These are phyloP conservation scores for Pseudohalonectria lignicola DNA, from an alignment of 2,329 filamentous ascomycete species.

Conservation along the genomic window DNA sequence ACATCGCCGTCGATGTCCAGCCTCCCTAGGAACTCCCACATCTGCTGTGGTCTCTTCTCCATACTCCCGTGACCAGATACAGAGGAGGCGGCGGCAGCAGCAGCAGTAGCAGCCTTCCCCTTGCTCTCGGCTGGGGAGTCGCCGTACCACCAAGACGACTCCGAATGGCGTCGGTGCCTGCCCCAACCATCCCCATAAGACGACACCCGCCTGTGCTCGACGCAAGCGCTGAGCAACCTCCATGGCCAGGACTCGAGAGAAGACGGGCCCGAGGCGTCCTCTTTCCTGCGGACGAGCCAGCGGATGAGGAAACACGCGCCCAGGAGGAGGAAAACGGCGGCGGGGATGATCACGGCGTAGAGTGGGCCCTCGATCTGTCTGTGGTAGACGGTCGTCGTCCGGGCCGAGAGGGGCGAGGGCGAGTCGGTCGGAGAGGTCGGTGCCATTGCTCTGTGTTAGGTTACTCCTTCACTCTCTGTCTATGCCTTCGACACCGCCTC, in stretches of 20 bases:
- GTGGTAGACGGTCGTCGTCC: too few relatives aligned
- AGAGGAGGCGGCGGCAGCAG: too few relatives aligned
- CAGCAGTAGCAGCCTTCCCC: neutral
- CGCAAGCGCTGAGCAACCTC: slow-evolving; percentile 1
- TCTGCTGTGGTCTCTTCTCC: neutral
- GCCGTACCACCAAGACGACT: neutral
- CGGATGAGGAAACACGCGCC: neutral
- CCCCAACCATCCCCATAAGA: neutral
- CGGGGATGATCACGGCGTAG: neutral
- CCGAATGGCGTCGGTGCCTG: neutral
- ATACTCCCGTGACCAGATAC: too few relatives aligned
- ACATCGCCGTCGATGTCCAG: neutral
- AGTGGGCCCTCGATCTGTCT: slow-evolving; percentile 1
- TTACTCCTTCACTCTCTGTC: too few relatives aligned
- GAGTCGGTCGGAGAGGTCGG: too few relatives aligned
- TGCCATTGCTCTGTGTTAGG: too few relatives aligned
- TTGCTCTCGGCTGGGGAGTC: neutral
- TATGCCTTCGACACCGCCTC: too few relatives aligned
- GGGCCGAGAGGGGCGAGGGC: too few relatives aligned
- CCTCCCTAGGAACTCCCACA: neutral
- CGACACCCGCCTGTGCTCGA: neutral
- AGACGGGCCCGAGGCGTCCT: neutral
- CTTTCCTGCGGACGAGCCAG: neutral
- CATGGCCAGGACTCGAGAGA: slow-evolving; percentile 1
- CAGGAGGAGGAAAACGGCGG: neutral